These are phyloP conservation scores for Suhomyces tanzawaensis DNA, from an alignment of 805 yeast genomes.

Conservation along the genomic window DNA sequence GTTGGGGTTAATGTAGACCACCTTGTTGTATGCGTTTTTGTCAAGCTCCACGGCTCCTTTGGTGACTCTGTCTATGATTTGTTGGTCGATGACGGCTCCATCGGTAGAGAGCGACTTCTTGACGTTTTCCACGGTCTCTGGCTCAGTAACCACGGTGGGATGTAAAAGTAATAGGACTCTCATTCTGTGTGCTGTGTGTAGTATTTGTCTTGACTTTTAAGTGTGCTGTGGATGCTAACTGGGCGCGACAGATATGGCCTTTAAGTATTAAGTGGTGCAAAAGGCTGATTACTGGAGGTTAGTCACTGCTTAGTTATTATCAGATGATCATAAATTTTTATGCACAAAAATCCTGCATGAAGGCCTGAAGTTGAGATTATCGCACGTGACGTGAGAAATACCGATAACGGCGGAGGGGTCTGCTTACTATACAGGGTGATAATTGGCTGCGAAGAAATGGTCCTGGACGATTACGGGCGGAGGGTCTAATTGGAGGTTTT, in stretches of 20 bases:
- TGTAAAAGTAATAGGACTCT: constrained; percentile 52
- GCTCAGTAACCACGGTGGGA: constrained; percentile 64
- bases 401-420: background rate
- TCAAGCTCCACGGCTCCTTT: constrained; percentile 41
- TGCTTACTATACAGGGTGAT: too few species aligned
- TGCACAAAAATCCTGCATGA: background rate
- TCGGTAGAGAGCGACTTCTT: constrained; percentile 35
- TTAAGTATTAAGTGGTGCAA: background rate
- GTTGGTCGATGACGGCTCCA: constrained; percentile 40
- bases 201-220: background rate
- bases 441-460: too few species aligned
- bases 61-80: constrained; percentile 58
- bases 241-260: background rate
- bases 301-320: constrained; percentile 1
- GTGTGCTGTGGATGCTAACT: background rate
- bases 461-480: too few species aligned
- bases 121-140: constrained; percentile 40
- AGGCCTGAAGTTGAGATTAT: too few species aligned
- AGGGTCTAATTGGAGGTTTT: too few species aligned
- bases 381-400: background rate
- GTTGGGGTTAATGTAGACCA: constrained; percentile 58
- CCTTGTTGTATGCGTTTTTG: constrained; percentile 37
- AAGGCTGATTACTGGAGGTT: background rate
- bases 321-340: constrained; percentile 2
- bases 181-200: constrained; percentile 5